A percentile compares a stretch with the other conserved stretches of the same genome.
phyloP scores from a whole-genome alignment of 2,329 filamentous ascomycete genomes.

The Alternaria gaisen region DNA sequence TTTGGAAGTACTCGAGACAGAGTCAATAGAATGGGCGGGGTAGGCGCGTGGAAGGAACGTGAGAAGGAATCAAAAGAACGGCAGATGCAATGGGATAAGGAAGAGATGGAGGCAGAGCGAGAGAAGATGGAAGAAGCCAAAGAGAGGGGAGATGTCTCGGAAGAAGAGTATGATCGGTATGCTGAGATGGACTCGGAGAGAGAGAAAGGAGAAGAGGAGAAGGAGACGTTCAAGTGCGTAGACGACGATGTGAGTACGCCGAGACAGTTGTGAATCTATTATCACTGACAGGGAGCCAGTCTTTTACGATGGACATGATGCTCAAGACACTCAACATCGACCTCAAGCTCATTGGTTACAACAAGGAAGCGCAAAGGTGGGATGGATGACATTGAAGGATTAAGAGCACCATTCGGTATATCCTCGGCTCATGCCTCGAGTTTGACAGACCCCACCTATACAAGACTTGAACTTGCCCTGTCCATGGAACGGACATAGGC shows the following conservation, averaged over 20 bases:
- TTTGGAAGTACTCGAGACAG: constrained; percentile 68
- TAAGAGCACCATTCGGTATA: not conserved
- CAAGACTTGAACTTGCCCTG: not conserved
- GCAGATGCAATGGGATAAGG: constrained; percentile 50
- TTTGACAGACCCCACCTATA: not conserved
- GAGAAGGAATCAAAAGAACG: constrained; percentile 47
- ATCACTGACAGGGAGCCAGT: constrained; percentile 46
- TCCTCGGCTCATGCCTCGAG: not conserved
- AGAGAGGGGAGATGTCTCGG: constrained; percentile 50
- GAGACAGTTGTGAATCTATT: not conserved
- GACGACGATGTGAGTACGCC: constrained; percentile 51
- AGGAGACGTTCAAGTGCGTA: constrained; percentile 43
- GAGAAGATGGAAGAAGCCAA: constrained; percentile 56
- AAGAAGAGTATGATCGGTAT: constrained; percentile 59
- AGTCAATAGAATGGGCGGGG: constrained; percentile 70
- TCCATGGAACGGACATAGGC: not conserved
- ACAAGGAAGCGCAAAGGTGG: constrained; percentile 67
- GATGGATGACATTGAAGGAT: constrained; percentile 52
- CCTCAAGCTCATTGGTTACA: constrained; percentile 69
- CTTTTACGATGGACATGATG: constrained; percentile 76
- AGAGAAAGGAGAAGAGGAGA: constrained; percentile 54
- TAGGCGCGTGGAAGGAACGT: constrained; percentile 62
- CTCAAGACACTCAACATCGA: constrained; percentile 71
- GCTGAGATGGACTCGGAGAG: constrained; percentile 49
- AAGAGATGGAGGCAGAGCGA: constrained; percentile 49